These are phyloP conservation scores for Globisporangium canariense DNA, from an alignment of 352 stramenopile species.

Conservation along the genomic window DNA sequence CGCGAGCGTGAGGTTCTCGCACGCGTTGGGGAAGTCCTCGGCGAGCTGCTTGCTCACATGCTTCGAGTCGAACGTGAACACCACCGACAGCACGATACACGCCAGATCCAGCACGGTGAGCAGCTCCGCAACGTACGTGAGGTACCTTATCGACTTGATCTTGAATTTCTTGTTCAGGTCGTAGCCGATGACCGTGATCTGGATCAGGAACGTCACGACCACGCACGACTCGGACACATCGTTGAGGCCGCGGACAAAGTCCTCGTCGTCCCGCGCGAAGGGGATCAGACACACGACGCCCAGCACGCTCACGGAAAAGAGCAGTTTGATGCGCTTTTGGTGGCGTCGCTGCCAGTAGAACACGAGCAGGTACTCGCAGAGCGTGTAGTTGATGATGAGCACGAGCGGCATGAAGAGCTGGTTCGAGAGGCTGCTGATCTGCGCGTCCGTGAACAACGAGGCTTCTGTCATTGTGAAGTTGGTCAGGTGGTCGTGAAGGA, in stretches of 20 bases:
- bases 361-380: slow-evolving; percentile 33
- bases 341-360: slow-evolving; percentile 21
- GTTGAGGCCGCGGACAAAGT: slow-evolving; percentile 22
- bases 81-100: neutral
- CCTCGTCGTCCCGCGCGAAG: slow-evolving; percentile 19
- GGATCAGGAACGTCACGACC: slow-evolving; percentile 32
- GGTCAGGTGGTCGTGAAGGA: neutral
- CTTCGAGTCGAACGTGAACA: slow-evolving; percentile 2
- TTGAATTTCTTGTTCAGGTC: slow-evolving; percentile 26
- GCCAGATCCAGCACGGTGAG: slow-evolving; percentile 17
- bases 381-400: slow-evolving; percentile 39
- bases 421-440: slow-evolving; percentile 17
- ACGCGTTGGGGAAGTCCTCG: slow-evolving; percentile 21
- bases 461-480: slow-evolving; percentile 10
- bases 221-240: slow-evolving; percentile 34
- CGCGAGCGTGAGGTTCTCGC: slow-evolving; percentile 26
- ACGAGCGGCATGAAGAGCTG: slow-evolving; percentile 29
- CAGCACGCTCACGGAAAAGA: slow-evolving; percentile 7
- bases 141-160: slow-evolving; percentile 21
- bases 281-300: slow-evolving; percentile 19
- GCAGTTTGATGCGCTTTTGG: slow-evolving; percentile 3
- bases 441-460: slow-evolving; percentile 21
- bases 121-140: slow-evolving; percentile 22
- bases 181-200: slow-evolving; percentile 35
- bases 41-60: slow-evolving; percentile 12